Evolutionary conservation across 345 rosid genomes (phyloP), one percentile per base, ranked within the genome.

Genomic region (Linum usitatissimum): DNA sequence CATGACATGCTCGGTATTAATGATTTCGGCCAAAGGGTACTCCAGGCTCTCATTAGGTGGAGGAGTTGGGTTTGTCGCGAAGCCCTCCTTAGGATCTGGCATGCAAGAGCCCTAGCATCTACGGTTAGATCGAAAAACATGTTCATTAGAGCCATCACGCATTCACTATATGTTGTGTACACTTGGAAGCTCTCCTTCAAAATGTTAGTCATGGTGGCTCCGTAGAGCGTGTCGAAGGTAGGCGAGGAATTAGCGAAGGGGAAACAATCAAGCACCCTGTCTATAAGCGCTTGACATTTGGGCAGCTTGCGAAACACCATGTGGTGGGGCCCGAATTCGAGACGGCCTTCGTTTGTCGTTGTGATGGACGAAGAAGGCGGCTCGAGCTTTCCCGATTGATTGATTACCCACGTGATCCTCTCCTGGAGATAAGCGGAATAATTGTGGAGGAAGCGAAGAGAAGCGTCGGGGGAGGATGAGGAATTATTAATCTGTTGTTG

Each of bases 131-230:
- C 91, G 40, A 86, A 86, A 69, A 85, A 70, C 81, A 75, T 73
- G 62, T 82, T 75, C 21, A 76, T 60, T 13, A 86, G 84, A 53
- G 79, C 70, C 0, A 83, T 78, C 0, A 85, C 56, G 9, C 87
- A 83, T 71, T 85, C 88, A 6, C 75, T 57, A 36, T 76, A 80
- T 3, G 82, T 77, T 21, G 18, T 59, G 77, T 83, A 83, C 15
- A 90, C 91, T 74, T 82, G 90, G 77, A 90, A 90, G 79, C 95
- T 90, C 68, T 90, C 97, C 70, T 82, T 90, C 78, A 90, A 75
- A 76, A 81, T 85, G 71, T 79, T 83, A 58, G 75, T 69, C 64
- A 80, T 77, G 54, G 88, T 86, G 28, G 84, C 88, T 59, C 78
- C 86, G 62, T 78, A 86, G 45, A 84, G 70, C 57, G 14, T 31